phyloP scores from a whole-genome alignment of 345 rosid genomes.

The Geranium brycei region DNA sequence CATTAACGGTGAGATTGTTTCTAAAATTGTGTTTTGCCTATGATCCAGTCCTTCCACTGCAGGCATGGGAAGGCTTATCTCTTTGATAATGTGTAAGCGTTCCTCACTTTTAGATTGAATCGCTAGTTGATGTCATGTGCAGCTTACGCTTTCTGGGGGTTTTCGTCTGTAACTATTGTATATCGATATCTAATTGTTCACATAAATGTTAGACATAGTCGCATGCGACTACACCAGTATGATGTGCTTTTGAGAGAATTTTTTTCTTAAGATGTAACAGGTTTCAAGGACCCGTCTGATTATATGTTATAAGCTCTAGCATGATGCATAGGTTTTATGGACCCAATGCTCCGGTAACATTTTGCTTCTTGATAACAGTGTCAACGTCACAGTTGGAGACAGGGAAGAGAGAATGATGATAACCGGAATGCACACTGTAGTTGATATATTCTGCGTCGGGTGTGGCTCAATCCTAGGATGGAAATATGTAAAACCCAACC shows the following conservation, averaged over 20 bases:
- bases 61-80: constrained; percentile 72
- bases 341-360: constrained; percentile 7
- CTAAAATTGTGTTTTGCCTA: constrained; percentile 11
- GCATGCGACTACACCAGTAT: too few relatives aligned
- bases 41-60: constrained; percentile 62
- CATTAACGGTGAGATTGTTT: constrained; percentile 2
- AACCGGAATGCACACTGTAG: constrained; percentile 73
- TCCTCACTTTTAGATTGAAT: constrained; percentile 6
- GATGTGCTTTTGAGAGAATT: too few relatives aligned
- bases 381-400: constrained; percentile 50
- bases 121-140: background rate
- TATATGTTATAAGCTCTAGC: too few relatives aligned
- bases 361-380: constrained; percentile 25
- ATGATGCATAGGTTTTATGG: background rate
- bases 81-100: constrained; percentile 59
- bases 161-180: background rate
- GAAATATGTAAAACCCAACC: constrained; percentile 52
- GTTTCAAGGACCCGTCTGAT: too few relatives aligned
- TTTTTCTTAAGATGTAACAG: too few relatives aligned
- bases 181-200: background rate
- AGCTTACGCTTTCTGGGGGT: background rate
- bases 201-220: too few relatives aligned
- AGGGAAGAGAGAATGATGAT: constrained; percentile 56
- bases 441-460: constrained; percentile 62
- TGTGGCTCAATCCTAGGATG: constrained; percentile 79